phyloP scores from a whole-genome alignment of 2,329 filamentous ascomycete species.

The Paecilomyces dactylethromorphus region DNA sequence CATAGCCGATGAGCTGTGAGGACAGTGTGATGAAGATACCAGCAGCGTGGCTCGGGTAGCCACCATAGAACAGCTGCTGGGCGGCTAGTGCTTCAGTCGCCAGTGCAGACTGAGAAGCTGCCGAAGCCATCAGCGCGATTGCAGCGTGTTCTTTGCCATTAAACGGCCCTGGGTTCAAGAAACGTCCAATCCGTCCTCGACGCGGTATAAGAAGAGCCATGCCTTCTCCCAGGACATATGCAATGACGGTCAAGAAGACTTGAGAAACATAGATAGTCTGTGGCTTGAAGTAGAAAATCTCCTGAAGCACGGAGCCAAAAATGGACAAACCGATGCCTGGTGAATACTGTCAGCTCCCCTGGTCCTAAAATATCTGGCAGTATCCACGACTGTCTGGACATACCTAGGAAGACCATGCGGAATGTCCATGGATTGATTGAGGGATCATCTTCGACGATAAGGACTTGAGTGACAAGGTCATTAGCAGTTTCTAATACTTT shows the following conservation, averaged over 20 bases:
- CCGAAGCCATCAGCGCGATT: constrained; percentile 38
- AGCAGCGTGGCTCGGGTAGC: constrained; percentile 31
- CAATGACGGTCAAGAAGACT: constrained; percentile 41
- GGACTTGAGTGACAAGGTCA: constrained; percentile 24
- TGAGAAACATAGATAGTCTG: constrained; percentile 39
- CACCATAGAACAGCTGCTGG: constrained; percentile 42
- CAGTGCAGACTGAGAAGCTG: constrained; percentile 26
- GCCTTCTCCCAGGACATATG: constrained; percentile 36
- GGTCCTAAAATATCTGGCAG: not conserved
- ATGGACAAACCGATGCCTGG: constrained; percentile 24
- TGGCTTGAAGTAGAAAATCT: constrained; percentile 36
- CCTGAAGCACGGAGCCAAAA: constrained; percentile 35
- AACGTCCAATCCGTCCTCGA: constrained; percentile 25
- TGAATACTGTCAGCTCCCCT: not conserved
- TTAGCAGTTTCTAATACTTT: constrained; percentile 8
- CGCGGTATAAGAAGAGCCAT: constrained; percentile 32
- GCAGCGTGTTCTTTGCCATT: constrained; percentile 29
- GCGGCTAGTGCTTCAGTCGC: constrained; percentile 39
- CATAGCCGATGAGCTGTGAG: constrained; percentile 46
- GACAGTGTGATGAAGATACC: constrained; percentile 43
- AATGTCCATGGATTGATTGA: constrained; percentile 32
- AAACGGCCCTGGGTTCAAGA: constrained; percentile 35
- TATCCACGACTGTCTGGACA: not conserved
- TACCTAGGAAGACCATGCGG: constrained; percentile 32
- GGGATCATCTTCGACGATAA: constrained; percentile 33